These are phyloP conservation scores for Solanum tacnaense DNA, from an alignment of 257 asterid genomes.

Conservation along the genomic window DNA sequence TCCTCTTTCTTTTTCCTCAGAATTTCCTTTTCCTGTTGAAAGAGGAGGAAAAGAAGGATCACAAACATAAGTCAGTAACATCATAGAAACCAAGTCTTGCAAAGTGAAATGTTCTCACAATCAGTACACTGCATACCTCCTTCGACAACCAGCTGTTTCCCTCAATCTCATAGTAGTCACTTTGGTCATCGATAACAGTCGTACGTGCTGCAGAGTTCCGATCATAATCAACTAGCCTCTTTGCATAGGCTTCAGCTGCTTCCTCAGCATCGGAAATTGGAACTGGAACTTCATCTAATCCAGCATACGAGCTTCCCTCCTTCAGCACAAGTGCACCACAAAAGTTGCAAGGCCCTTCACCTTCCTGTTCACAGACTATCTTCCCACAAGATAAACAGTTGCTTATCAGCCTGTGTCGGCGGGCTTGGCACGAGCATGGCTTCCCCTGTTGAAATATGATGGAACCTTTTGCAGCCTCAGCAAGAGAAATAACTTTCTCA, in stretches of 20 bases:
- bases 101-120: background rate
- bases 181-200: slow-evolving; percentile 90
- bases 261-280: slow-evolving; percentile 59
- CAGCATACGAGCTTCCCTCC: slow-evolving; percentile 89
- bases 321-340: slow-evolving; percentile 87
- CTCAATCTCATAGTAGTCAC: slow-evolving; percentile 89
- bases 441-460: slow-evolving; percentile 85
- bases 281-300: slow-evolving; percentile 48
- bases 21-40: slow-evolving; percentile 76
- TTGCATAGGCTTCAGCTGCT: slow-evolving; percentile 82
- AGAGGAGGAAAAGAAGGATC: background rate
- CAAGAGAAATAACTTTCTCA: slow-evolving; percentile 73
- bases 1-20: slow-evolving; percentile 67
- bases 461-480: slow-evolving; percentile 93
- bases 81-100: background rate
- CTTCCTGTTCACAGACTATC: slow-evolving; percentile 96
- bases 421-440: slow-evolving; percentile 96
- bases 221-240: slow-evolving; percentile 93
- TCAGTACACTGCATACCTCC: slow-evolving; percentile 37
- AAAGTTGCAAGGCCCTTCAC: slow-evolving; percentile 88
- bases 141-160: slow-evolving; percentile 74
- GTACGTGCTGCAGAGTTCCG: slow-evolving; percentile 98
- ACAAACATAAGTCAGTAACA: background rate
- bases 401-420: slow-evolving; percentile 71
- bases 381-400: slow-evolving; percentile 93